Evolutionary conservation across 148 eudicot species (phyloP), one percentile per base, ranked within the genome.

Genomic region (Arbutus unedo): DNA sequence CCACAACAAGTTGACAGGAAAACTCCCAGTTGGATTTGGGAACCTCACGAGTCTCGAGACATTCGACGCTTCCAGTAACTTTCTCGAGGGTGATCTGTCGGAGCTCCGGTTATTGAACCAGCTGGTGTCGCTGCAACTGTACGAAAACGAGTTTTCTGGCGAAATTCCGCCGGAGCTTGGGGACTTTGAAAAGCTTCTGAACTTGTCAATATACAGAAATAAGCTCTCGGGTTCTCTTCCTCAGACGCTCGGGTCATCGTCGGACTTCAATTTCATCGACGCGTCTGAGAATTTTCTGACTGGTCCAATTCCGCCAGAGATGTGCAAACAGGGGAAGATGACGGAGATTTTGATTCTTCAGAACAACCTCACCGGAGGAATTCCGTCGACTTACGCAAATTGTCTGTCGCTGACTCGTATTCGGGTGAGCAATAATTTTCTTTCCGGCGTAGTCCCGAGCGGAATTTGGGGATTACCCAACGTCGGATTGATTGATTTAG

Each of bases 401-500:
- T 96, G 99, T 60, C 77, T 55, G 23, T 92, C 94, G n/a, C 47
- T 96, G 79, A 83, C 82, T 11, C 92, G 99, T 23, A 87, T 96
- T 44, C 93, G 99, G 49, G 94, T 96, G n/a, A 93, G 89, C 87
- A 82, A 91, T 18, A 96, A 96, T 82, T 82, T 79, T 4, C 93
- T 96, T 0, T 87, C 93, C 0, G 99, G 99, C 2, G 80, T 79
- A 6, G 91, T 96, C 72, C 99, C 99, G 8, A 78, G 88, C 43
- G 94, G 95, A 31, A 83, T 96, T 43, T 96, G 98, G 99, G 99
- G 93, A 0, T 78, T 96, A 18, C 97, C 99, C 0, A 86, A 89
- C 6, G 84, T 88, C 0, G 81, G 90, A 3, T 82, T 96, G 0
- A 86, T 96, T 51, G 99, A 96, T 83, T 51, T 94, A 23, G 89